These are phyloP conservation scores for Talaromyces thailandensis DNA, from an alignment of 495 filamentous ascomycete genomes.

Conservation along the genomic window DNA sequence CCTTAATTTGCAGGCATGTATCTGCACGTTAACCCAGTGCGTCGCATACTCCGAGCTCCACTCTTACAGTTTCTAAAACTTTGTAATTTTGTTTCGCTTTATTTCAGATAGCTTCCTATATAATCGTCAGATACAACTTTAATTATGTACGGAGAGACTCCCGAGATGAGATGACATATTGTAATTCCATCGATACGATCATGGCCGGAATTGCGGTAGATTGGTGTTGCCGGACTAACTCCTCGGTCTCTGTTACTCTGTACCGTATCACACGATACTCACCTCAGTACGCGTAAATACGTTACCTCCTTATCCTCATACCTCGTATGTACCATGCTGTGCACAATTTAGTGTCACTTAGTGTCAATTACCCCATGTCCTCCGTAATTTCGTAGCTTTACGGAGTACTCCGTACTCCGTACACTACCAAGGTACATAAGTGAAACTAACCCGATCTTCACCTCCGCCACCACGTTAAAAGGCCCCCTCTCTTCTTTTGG, in stretches of 20 bases:
- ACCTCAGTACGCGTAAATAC: not conserved
- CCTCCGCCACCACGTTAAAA: too few species aligned
- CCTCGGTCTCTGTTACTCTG: not conserved
- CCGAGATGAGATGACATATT: too few species aligned
- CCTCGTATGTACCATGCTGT: too few species aligned
- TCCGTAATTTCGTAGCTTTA: too few species aligned
- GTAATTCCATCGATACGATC: not conserved
- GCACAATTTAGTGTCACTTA: too few species aligned
- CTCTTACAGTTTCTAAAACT: not conserved
- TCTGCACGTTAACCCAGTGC: not conserved
- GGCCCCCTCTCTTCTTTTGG: not conserved
- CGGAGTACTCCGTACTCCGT: not conserved
- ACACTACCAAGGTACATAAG: not conserved
- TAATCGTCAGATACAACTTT: not conserved
- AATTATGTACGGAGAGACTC: too few species aligned
- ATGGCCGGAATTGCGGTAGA: not conserved
- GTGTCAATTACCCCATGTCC: too few species aligned
- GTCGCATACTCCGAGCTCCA: not conserved
- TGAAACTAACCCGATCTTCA: not conserved
- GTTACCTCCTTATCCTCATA: not conserved
- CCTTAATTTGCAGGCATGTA: not conserved
- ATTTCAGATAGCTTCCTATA: not conserved
- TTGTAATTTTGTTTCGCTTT: too few species aligned
- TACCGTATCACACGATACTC: not conserved
- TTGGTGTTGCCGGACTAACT: not conserved